A percentile compares a stretch with the other conserved stretches of the same genome.
Conservation (phyloP, 495 filamentous ascomycete species). For the Lophiostoma macrostomum region DNA sequence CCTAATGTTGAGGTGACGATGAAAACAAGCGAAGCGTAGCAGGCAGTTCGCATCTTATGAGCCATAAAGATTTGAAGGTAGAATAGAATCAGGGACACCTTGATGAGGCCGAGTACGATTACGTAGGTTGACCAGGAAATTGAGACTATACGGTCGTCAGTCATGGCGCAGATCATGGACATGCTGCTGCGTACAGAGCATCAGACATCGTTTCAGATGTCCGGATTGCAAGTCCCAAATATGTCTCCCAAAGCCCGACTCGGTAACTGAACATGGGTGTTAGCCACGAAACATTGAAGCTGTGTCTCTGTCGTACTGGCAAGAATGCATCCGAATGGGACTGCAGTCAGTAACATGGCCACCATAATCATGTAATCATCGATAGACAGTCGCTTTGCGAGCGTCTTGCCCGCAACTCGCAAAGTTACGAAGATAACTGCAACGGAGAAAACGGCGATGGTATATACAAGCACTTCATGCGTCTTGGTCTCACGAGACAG, state of each 20-base stretch:
- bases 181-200: background rate
- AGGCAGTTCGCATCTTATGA: background rate
- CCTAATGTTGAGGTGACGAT: background rate
- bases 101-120: constrained; percentile 7
- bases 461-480: background rate
- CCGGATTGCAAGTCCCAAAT: constrained; percentile 4
- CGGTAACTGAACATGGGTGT: constrained; percentile 1
- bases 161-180: background rate
- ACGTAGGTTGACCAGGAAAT: constrained; percentile 9
- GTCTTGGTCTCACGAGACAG: constrained; percentile 2
- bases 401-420: constrained; percentile 1
- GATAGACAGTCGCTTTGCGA: background rate
- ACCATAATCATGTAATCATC: constrained; percentile 11
- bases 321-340: constrained; percentile 6
- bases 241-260: constrained; percentile 11
- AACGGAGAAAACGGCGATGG: background rate
- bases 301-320: background rate
- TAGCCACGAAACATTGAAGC: background rate
- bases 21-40: background rate
- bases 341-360: background rate
- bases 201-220: background rate
- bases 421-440: constrained; percentile 2
- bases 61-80: constrained; percentile 19
- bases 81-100: constrained; percentile 13
- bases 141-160: constrained; percentile 1